phyloP scores from a whole-genome alignment of 371 early-diverging fungal species.

The Apophysomyces sp. region DNA sequence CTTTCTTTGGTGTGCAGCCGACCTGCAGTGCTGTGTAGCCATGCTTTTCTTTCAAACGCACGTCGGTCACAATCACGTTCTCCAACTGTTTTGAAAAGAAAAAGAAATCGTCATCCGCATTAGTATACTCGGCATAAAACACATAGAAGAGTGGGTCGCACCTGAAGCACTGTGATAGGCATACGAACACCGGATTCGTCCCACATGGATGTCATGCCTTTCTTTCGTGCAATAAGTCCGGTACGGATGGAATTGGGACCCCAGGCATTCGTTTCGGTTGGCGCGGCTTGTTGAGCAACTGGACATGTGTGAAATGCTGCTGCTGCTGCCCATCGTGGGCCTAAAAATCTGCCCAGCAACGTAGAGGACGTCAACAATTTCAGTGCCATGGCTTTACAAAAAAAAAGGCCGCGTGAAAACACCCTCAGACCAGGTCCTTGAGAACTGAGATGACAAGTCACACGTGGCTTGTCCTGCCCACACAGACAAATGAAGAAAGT shows the following conservation, averaged over 20 bases:
- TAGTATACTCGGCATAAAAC: not conserved
- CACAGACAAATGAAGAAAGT: not conserved
- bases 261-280: conserved; percentile 22
- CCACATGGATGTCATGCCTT: conserved; percentile 95
- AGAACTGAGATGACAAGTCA: not conserved
- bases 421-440: not conserved
- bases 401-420: no score
- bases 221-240: conserved; percentile 88
- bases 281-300: conserved; percentile 19
- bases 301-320: conserved; percentile 32
- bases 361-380: conserved; percentile 11
- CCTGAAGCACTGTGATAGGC: conserved; percentile 93
- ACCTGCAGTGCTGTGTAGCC: conserved; percentile 77
- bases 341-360: conserved; percentile 10
- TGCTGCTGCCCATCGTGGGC: conserved; percentile 13
- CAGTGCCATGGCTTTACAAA: conserved; percentile 8
- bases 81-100: conserved; percentile 53
- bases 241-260: conserved; percentile 53
- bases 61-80: conserved; percentile 70
- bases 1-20: conserved; percentile 70
- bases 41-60: conserved; percentile 61
- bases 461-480: conserved; percentile 3
- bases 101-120: not conserved
- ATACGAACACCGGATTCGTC: conserved; percentile 89
- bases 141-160: not conserved